Evolutionary conservation across 2,329 filamentous ascomycete species (phyloP), one percentile per base, ranked within the genome.

Genomic region (Clonostachys rhizophaga): DNA sequence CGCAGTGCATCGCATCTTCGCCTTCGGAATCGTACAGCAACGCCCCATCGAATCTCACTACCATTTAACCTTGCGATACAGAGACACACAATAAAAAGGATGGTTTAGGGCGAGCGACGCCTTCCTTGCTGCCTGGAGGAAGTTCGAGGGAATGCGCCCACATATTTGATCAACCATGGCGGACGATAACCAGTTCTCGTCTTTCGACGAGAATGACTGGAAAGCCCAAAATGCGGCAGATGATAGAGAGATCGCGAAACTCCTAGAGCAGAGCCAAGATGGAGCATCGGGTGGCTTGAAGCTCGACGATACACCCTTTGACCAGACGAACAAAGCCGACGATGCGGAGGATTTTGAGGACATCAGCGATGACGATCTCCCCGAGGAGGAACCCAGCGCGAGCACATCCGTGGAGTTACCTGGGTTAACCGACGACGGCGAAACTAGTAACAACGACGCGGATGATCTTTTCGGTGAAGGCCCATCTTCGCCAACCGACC

Each of bases 301-400:
- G 44, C 60, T 81, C 49, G 67, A 75, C 50, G 65, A 67, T 42
- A 63, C 58, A 13, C 47, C 74, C 20, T 78, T 85, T 52, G 83
- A 84, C 53, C 75, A 83, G 53, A 74, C 75, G 7, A 87, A 90
- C 64, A 99, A 99, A 67, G 92, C 91, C 47, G 91, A 91, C 50
- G 89, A 97, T 68, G 94, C 94, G 39, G 71, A 94, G 52, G 94
- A 99, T 61, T 99, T 77, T 57, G 90, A 89, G 61, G 89, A 96
- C 60, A 91, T 97, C 52, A 87, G 87, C 54, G 92, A 97, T 62
- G 91, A 95, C 61, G 91, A 96, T 52, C 76, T 96, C 8, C 87
- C 90, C 11, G 89, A 94, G 7, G 89, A 94, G 52, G 79, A 84
- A 47, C 67, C 65, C 30, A 66, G 64, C 11, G 65, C 61, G 6